Evolutionary conservation across 1,284 basidiomycete genomes (phyloP).

Genomic region (Ustilago trichophora): DNA sequence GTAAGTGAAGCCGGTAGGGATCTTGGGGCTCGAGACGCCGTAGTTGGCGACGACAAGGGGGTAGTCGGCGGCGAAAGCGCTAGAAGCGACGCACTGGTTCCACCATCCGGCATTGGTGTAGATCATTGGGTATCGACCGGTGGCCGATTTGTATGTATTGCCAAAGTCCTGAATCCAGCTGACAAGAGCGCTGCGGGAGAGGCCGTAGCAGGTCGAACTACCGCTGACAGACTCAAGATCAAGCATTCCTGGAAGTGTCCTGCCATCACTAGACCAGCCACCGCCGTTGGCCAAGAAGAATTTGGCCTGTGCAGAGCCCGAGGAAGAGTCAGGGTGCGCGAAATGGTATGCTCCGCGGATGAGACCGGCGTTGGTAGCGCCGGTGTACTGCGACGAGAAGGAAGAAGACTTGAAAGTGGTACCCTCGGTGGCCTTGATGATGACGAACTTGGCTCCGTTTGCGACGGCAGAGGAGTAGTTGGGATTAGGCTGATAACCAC

Average conservation of each 20-base stretch:
- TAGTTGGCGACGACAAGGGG: constrained; percentile 75
- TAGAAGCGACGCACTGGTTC: constrained; percentile 73
- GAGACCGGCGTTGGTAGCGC: constrained; percentile 72
- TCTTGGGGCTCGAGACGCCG: constrained; percentile 52
- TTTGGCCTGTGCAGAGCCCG: constrained; percentile 73
- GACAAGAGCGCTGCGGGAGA: constrained; percentile 72
- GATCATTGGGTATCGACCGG: constrained; percentile 71
- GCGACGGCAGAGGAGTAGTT: constrained; percentile 72
- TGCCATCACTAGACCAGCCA: constrained; percentile 46
- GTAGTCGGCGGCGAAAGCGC: constrained; percentile 68
- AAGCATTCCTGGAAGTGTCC: constrained; percentile 57
- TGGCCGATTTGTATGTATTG: constrained; percentile 72
- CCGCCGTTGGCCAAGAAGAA: constrained; percentile 75
- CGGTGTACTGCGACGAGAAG: constrained; percentile 72
- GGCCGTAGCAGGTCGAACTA: constrained; percentile 70
- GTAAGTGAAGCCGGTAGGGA: constrained; percentile 60
- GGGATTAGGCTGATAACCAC: constrained; percentile 71
- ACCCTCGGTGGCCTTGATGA: constrained; percentile 78
- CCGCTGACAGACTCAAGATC: constrained; percentile 36
- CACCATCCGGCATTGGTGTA: constrained; percentile 77
- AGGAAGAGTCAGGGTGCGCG: constrained; percentile 69
- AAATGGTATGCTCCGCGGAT: constrained; percentile 75
- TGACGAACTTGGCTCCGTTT: constrained; percentile 74
- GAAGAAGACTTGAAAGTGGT: constrained; percentile 68
- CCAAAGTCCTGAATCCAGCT: constrained; percentile 71